Evolutionary conservation across 257 asterid genomes (phyloP), one percentile per base, ranked within the genome.

Genomic region (Echium plantagineum): DNA sequence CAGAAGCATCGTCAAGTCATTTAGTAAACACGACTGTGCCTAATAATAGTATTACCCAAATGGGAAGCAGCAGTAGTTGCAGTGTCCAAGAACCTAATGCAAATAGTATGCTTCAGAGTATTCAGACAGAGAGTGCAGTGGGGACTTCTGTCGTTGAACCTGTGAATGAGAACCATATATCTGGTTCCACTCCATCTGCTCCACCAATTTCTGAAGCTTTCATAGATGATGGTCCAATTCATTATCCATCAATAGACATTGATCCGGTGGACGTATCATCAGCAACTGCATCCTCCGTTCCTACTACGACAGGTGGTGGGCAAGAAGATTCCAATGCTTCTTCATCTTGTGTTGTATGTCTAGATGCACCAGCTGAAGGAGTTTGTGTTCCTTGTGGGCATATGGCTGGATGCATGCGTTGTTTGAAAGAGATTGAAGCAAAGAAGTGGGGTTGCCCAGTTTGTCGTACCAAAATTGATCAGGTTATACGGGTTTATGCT

Each of bases 361-460:
- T 90, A 58, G 96, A 90, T 59, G 85, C 89, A 28, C 84, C 94
- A 0, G 70, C 81, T 2, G 94, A 86, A 81, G 97, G 94, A 64
- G 97, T 94, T 66, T 90, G 97, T 57, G 57, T 90, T 57, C 97
- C 97, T 1, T 90, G 97, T 64, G 97, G 97, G 8, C 97, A 90
- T 76, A 80, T 90, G 94, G 96, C 85, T 4, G 97, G 97, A 49
- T 86, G 97, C 84, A 83, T 86, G 95, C 62, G 81, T 10, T 90
- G 97, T 73, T 74, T 90, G 78, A 81, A 69, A 28, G 97, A 86
- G 58, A 73, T 86, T 53, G 77, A 80, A 67, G 85, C 71, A 20
- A 85, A 90, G 70, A 80, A 81, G 35, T 86, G 88, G 88, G 97
- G 96, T 20, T 90, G 97, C 83, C 97, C 97, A 2, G 87, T 90